Conservation (phyloP, 768 basidiomycete species). For the Termitomyces sp. region DNA sequence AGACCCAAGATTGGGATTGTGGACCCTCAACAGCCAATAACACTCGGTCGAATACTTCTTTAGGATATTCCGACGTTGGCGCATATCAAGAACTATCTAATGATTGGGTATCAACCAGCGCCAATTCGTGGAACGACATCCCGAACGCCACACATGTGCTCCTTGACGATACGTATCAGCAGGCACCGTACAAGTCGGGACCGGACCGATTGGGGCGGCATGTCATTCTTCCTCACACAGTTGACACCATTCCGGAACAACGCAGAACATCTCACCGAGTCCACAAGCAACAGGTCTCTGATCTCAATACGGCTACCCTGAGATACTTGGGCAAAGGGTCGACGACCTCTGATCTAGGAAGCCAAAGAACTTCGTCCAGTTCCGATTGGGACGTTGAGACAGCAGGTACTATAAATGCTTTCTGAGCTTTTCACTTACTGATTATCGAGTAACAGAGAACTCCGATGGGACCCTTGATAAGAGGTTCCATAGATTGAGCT, state of each 20-base stretch:
- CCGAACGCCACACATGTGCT: slow-evolving; percentile 6
- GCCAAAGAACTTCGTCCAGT: neutral
- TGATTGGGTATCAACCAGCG: neutral
- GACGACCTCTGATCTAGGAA: neutral
- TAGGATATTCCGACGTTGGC: slow-evolving; percentile 3
- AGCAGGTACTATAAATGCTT: neutral
- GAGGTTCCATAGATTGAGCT: neutral
- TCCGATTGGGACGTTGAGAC: neutral
- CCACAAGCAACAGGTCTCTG: slow-evolving; percentile 11
- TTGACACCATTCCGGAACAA: neutral
- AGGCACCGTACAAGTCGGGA: slow-evolving; percentile 6
- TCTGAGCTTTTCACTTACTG: neutral
- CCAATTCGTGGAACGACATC: neutral
- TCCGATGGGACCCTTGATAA: neutral
- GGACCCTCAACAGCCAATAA: neutral
- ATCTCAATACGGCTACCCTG: slow-evolving; percentile 8
- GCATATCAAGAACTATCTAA: neutral
- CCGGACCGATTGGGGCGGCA: slow-evolving; percentile 8
- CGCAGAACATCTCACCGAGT: neutral
- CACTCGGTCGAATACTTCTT: neutral
- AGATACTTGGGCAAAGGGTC: slow-evolving; percentile 8
- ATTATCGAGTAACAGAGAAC: neutral
- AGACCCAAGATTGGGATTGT: neutral
- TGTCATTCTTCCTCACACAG: slow-evolving; percentile 2
- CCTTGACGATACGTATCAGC: slow-evolving; percentile 3